phyloP scores from a whole-genome alignment of 1,284 basidiomycete species.

The Lentinula novae-zelandiae region DNA sequence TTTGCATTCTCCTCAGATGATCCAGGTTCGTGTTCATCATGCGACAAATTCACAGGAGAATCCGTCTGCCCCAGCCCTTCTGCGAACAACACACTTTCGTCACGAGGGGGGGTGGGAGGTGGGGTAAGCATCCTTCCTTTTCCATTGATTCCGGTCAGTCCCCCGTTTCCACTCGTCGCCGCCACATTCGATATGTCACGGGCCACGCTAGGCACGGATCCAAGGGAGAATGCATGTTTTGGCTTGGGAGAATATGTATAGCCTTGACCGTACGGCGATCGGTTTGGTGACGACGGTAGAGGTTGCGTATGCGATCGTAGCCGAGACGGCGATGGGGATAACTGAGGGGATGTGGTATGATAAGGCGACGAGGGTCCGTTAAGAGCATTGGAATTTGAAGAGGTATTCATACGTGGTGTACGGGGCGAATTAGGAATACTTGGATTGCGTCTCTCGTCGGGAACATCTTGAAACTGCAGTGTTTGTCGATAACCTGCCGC shows the following conservation, averaged over 20 bases:
- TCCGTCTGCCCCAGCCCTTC: not conserved
- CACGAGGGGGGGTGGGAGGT: conserved; percentile 9
- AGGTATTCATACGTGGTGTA: not conserved
- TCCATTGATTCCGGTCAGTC: not conserved
- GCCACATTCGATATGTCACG: not conserved
- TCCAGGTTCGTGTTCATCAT: not conserved
- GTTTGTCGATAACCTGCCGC: not conserved
- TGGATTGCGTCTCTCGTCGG: not conserved
- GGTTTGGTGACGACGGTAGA: not conserved
- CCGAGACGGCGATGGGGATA: conserved; percentile 1
- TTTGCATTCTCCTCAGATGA: not conserved
- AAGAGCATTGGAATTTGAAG: not conserved
- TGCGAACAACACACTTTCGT: not conserved
- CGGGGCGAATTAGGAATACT: not conserved
- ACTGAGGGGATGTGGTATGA: not conserved
- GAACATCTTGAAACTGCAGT: not conserved
- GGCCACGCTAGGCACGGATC: not conserved
- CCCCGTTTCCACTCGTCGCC: not conserved
- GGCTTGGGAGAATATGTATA: not conserved
- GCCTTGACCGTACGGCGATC: not conserved
- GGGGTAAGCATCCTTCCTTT: conserved; percentile 10
- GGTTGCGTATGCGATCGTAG: not conserved
- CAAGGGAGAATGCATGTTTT: conserved; percentile 1
- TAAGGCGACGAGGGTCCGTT: not conserved
- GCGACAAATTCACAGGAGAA: not conserved